phyloP scores from a whole-genome alignment of 495 filamentous ascomycete species.

The Podospora bellae-mahoneyi region DNA sequence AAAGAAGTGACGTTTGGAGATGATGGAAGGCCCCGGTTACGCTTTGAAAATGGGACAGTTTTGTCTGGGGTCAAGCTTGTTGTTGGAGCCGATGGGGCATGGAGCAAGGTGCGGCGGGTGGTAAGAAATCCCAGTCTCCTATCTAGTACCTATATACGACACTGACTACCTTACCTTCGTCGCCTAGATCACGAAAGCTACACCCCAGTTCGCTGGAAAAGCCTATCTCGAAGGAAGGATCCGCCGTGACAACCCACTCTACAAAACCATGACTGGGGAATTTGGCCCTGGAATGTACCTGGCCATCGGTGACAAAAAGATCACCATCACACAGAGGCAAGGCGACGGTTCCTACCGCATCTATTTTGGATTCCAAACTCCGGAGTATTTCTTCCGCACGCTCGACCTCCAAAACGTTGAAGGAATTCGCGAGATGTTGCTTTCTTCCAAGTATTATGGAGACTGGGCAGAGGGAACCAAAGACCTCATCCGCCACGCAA shows the following conservation, averaged over 20 bases:
- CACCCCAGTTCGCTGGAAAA: not conserved
- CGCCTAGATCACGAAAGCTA: not conserved
- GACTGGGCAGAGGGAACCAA: constrained; percentile 29
- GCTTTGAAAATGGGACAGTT: constrained; percentile 27
- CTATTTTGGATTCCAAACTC: constrained; percentile 28
- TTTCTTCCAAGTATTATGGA: constrained; percentile 21
- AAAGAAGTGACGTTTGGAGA: not conserved
- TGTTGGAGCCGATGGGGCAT: constrained; percentile 38
- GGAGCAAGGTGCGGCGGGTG: constrained; percentile 33
- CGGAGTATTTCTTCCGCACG: constrained; percentile 22
- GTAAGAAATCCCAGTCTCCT: constrained; percentile 19
- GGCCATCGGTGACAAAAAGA: constrained; percentile 21
- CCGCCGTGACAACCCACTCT: not conserved
- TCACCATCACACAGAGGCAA: constrained; percentile 29
- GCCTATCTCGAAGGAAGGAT: not conserved
- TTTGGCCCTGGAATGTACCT: constrained; percentile 23
- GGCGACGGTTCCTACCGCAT: constrained; percentile 31
- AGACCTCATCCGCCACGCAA: constrained; percentile 28
- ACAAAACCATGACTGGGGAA: not conserved
- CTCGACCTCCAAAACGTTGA: not conserved
- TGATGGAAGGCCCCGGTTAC: not conserved
- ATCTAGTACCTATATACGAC: not conserved
- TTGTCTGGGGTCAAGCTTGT: constrained; percentile 31
- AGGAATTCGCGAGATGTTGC: not conserved
- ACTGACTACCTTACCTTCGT: not conserved